Evolutionary conservation across 164 flowering plant species (phyloP), one percentile per base, ranked within the genome.

Genomic region (Cinnamomum chago): DNA sequence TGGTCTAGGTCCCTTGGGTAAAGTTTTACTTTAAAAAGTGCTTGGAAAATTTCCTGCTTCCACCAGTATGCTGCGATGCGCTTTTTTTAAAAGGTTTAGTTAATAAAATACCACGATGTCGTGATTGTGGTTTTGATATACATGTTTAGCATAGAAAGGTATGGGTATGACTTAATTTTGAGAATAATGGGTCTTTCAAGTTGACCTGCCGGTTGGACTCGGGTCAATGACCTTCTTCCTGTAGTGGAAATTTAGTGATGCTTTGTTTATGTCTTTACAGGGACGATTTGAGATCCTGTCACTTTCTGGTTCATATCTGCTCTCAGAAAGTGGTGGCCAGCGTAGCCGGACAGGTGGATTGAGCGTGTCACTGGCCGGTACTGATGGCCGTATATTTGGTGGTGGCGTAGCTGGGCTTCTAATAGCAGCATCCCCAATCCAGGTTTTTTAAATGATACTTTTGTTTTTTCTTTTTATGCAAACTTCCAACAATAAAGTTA

Each of bases 331-430:
- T 81, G 92, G 89, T 22, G 92, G 92, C 58, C 93, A 86, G 72
- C 82, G 91, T 58, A 92, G 90, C 84, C 82, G 97, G 78, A 90
- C 90, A 17, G 98, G 98, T 72, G 97, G 95, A 7, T 73, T 94
- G 80, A 94, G 95, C 72, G 92, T 90, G 58, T 83, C 94, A 0
- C 75, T 94, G 70, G 88, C 97, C 33, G 97, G 97, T 50, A 90
- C 96, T 20, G 96, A 94, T 86, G 97, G 98, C 15, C 92, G 95
- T 20, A 93, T 94, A 66, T 78, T 92, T 47, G 98, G 98, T 66
- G 98, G 98, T 73, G 81, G 91, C 55, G 97, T 94, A 69, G 94
- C 97, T 28, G 97, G 98, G 71, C 86, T 91, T 66, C 82, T 94
- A 27, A 88, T 85, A 12, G 98, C 97, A 24, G 96, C 98, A 73